Evolutionary conservation across 2,329 filamentous ascomycete species (phyloP).

Genomic region (Xylariaceae sp.): DNA sequence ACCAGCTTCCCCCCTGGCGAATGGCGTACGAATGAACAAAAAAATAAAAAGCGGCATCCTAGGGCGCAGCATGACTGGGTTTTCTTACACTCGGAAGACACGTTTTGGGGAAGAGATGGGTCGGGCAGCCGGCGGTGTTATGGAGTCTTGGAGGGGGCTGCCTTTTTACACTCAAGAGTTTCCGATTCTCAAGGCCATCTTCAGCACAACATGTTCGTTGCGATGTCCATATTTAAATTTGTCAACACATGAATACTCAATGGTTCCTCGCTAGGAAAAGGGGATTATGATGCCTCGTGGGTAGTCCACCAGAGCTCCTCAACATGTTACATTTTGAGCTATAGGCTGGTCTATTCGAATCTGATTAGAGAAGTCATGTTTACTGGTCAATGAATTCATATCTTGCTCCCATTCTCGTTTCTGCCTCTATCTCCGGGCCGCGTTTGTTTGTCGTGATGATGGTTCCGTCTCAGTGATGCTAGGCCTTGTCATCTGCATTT

Average conservation of each 20-base stretch:
- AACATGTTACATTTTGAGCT: constrained; percentile 13
- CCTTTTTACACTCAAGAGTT: constrained; percentile 25
- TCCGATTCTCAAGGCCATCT: constrained; percentile 19
- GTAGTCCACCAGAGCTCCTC: constrained; percentile 5
- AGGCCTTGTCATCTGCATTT: neutral
- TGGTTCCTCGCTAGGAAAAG: constrained; percentile 21
- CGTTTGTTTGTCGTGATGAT: neutral
- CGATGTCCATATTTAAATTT: constrained; percentile 24
- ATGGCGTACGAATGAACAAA: constrained; percentile 41
- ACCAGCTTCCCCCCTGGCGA: constrained; percentile 37
- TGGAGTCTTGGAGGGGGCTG: constrained; percentile 27
- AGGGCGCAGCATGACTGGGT: constrained; percentile 32
- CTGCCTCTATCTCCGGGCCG: neutral
- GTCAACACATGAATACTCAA: constrained; percentile 18
- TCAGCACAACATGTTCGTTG: constrained; percentile 19
- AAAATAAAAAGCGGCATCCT: constrained; percentile 32
- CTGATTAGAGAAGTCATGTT: constrained; percentile 18
- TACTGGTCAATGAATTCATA: constrained; percentile 14
- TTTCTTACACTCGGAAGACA: constrained; percentile 28
- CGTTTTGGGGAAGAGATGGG: constrained; percentile 27
- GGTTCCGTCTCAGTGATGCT: neutral
- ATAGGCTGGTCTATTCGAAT: constrained; percentile 14
- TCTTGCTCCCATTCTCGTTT: neutral
- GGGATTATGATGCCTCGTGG: constrained; percentile 16
- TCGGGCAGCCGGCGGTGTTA: constrained; percentile 31